These are phyloP conservation scores for Ceratobasidium theobromae DNA, from an alignment of 1,284 basidiomycete species.

Conservation along the genomic window DNA sequence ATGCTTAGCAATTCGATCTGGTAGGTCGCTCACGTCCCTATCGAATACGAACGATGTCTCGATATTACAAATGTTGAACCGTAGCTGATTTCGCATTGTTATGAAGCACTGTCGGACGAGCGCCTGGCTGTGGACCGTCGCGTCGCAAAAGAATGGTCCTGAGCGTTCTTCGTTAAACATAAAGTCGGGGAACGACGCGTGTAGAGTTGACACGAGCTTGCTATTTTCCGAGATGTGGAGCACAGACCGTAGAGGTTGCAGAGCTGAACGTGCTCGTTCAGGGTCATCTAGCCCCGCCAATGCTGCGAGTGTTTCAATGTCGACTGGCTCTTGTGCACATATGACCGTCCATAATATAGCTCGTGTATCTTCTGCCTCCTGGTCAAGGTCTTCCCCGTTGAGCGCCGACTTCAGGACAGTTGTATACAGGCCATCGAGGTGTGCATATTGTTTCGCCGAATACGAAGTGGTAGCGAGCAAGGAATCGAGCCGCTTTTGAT, in stretches of 20 bases:
- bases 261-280: neutral
- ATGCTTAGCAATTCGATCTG: neutral
- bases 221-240: neutral
- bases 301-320: neutral
- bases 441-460: neutral
- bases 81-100: neutral
- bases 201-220: neutral
- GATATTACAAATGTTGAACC: neutral
- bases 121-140: neutral
- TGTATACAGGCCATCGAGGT: neutral
- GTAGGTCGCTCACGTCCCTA: neutral
- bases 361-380: neutral
- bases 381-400: neutral
- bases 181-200: neutral
- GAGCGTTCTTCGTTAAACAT: neutral
- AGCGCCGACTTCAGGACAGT: neutral
- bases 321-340: neutral
- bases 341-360: neutral
- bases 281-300: neutral
- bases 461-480: neutral
- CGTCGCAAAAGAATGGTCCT: neutral
- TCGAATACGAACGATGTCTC: neutral
- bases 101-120: neutral
- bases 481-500: neutral
- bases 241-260: neutral